Base-by-base conservation (phyloP, 345 rosid genomes). In the Excoecaria agallocha region DNA sequence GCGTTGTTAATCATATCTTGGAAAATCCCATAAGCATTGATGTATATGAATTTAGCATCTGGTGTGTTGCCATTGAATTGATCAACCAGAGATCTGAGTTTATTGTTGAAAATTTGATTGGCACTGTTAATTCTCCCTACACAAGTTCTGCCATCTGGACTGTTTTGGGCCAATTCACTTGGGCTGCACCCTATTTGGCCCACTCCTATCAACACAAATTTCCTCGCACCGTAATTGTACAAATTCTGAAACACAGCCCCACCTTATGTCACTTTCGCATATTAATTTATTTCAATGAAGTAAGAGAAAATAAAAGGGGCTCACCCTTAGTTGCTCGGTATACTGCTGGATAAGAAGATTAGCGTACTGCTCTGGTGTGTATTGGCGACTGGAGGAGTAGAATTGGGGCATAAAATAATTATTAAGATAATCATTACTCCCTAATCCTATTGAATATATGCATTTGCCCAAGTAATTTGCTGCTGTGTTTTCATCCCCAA, bases 401-500 rank as follows among this genome's bases (percentile, higher is more conserved):
- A 57, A 70, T 4, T 59, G 74, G 12, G 98, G 97, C 95, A 88
- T 89, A 89, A 92, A 94, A 72, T 94, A 94, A 78, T 94, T 94
- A 72, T 94, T 94, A 22, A 94, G 93, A 78, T 94, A 94, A 69
- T 94, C 98, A 76, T 94, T 94, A 86, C 97, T 94, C n/a, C 98
- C 98, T 64, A 94, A 71, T 30, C 91, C 97, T 35, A 92, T 76
- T 2, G 95, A 76, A 82, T 78, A 88, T 54, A 94, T 87, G 84
- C 97, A 92, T 71, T 67, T 74, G 61, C 84, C 87, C 16, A 94
- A 84, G 69, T 91, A 78, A 75, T 84, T 45, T 25, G 93, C 84
- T 12, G 98, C 90, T 5, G 41, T 48, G 25, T 76, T 46, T 58
- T 85, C 83, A 43, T 83, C 86, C 15, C 98, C 98, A 9, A 94